phyloP scores from a whole-genome alignment of 192 early-diverging fungal species.

The Coemansia sp. region DNA sequence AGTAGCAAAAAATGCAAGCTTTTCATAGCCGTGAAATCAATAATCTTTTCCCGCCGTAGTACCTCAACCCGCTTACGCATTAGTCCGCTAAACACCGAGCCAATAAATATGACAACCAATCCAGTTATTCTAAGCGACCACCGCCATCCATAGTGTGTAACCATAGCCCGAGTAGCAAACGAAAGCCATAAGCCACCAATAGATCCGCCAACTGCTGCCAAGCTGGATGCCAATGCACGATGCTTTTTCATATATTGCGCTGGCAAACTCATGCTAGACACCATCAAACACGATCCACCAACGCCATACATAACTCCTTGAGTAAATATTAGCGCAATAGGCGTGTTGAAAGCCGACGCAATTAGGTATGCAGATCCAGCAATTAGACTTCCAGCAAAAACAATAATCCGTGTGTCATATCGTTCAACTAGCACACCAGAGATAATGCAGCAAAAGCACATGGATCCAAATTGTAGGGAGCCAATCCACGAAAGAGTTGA shows the following conservation, averaged over 20 bases:
- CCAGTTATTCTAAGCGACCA: conserved; percentile 74
- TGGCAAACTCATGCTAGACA: conserved; percentile 63
- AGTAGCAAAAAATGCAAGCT: conserved; percentile 27
- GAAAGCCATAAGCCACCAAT: conserved; percentile 70
- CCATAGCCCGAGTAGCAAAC: conserved; percentile 56
- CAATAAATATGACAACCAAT: conserved; percentile 40
- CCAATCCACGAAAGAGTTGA: conserved; percentile 49
- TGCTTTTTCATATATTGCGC: conserved; percentile 70
- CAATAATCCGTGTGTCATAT: conserved; percentile 13
- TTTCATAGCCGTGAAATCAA: conserved; percentile 16
- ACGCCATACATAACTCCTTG: conserved; percentile 76
- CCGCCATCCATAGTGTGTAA: conserved; percentile 56
- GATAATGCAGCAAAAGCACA: conserved; percentile 31
- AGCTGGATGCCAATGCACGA: conserved; percentile 67
- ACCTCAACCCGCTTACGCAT: conserved; percentile 29
- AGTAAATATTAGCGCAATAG: conserved; percentile 66
- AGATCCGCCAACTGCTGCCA: conserved; percentile 68
- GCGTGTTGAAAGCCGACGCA: conserved; percentile 31
- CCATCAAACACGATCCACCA: conserved; percentile 61
- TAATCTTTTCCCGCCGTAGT: conserved; percentile 16
- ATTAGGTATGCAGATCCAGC: conserved; percentile 18
- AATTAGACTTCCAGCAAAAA: conserved; percentile 13
- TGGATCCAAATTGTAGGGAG: conserved; percentile 30
- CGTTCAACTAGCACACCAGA: conserved; percentile 37
- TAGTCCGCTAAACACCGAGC: conserved; percentile 3